A percentile compares a stretch with the other conserved stretches of the same genome.
These are phyloP conservation scores for Hypoxylon sp. DNA, from an alignment of 2,329 filamentous ascomycete species.

Conservation along the genomic window DNA sequence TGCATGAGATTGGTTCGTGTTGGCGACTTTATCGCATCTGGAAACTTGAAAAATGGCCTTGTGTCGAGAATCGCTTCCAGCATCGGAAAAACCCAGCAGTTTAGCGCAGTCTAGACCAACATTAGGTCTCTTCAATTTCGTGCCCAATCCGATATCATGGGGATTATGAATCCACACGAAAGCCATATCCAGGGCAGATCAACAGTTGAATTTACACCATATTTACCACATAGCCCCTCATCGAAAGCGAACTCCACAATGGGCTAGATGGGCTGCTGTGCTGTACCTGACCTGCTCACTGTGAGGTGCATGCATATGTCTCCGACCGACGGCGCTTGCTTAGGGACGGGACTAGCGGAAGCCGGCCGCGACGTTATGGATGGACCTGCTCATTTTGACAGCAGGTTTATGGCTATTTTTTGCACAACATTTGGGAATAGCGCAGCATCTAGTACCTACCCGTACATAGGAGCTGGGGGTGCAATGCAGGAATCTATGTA, in stretches of 20 bases:
- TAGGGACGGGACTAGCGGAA: slow-evolving; percentile 19
- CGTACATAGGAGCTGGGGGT: slow-evolving; percentile 2
- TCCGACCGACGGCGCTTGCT: slow-evolving; percentile 25
- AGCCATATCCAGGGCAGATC: slow-evolving; percentile 38
- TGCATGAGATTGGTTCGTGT: slow-evolving; percentile 30
- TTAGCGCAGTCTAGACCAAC: slow-evolving; percentile 35
- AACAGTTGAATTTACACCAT: slow-evolving; percentile 32
- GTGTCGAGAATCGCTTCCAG: slow-evolving; percentile 24
- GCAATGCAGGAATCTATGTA: slow-evolving; percentile 16
- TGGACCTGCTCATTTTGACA: slow-evolving; percentile 19
- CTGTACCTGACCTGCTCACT: slow-evolving; percentile 21
- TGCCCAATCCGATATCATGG: slow-evolving; percentile 33
- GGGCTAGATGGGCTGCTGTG: slow-evolving; percentile 21
- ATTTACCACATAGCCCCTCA: slow-evolving; percentile 33
- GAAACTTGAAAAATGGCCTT: slow-evolving; percentile 13
- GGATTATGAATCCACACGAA: slow-evolving; percentile 30
- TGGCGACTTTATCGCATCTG: slow-evolving; percentile 9
- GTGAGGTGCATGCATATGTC: slow-evolving; percentile 39
- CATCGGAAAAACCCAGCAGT: slow-evolving; percentile 15
- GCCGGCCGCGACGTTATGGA: slow-evolving; percentile 24
- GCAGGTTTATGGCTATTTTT: slow-evolving; percentile 18
- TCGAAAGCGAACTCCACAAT: slow-evolving; percentile 25
- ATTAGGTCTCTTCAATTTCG: slow-evolving; percentile 28
- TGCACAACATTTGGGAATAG: slow-evolving; percentile 8
- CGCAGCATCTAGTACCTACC: slow-evolving; percentile 18